Percentiles rank a stretch among this genome's conserved stretches.
These are phyloP conservation scores for Candida parachauliodes DNA, from an alignment of 805 yeast genomes.

Conservation along the genomic window DNA sequence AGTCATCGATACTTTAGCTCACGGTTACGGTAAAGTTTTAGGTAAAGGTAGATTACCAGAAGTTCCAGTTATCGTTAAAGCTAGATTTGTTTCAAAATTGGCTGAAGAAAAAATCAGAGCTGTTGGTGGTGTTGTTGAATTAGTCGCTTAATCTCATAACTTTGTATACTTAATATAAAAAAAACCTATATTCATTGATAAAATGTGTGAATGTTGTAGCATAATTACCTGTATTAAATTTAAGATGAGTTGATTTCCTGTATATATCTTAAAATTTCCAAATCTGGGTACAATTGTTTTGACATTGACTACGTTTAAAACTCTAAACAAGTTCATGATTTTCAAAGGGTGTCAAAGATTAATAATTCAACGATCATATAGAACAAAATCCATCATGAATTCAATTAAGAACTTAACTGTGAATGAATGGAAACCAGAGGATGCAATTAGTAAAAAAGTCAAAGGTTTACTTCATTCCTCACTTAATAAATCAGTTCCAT, in stretches of 20 bases:
- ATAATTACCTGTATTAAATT: background rate
- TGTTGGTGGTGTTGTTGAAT: conserved; percentile 99
- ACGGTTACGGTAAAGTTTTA: conserved; percentile 99
- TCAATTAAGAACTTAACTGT: conserved; percentile 8
- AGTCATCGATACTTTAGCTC: conserved; percentile 98
- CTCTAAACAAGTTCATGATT: background rate
- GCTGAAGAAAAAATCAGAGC: conserved; percentile 99
- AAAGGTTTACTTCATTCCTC: conserved; percentile 29
- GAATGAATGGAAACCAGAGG: conserved; percentile 50
- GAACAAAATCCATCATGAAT: conserved; percentile 1
- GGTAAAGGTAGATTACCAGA: conserved; percentile 98
- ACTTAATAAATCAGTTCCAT: conserved; percentile 6
- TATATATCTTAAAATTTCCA: background rate
- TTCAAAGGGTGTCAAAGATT: background rate
- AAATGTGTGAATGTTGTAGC: background rate
- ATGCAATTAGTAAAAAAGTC: conserved; percentile 48
- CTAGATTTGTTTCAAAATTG: conserved; percentile 97
- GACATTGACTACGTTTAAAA: no score
- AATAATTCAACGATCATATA: conserved; percentile 1
- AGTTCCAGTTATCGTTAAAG: conserved; percentile 98
- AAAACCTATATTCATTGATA: background rate
- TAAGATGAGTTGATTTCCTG: background rate
- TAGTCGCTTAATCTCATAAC: conserved; percentile 73
- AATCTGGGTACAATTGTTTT: background rate
- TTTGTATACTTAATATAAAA: conserved; percentile 11